These are phyloP conservation scores for Suillus subluteus DNA, from an alignment of 768 basidiomycete genomes.

Conservation along the genomic window DNA sequence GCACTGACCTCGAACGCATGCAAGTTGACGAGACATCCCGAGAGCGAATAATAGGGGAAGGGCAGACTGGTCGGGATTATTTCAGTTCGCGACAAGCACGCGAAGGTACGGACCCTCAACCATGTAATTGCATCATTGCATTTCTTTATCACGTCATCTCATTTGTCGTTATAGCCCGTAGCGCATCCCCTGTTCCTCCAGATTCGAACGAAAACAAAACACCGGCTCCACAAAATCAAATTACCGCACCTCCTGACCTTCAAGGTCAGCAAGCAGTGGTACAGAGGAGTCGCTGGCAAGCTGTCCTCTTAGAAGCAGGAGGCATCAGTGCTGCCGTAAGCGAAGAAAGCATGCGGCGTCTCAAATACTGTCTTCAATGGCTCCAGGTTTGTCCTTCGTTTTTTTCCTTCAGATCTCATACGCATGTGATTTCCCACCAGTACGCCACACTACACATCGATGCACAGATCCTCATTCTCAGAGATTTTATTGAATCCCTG, in stretches of 20 bases:
- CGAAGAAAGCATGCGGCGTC: conserved; percentile 86
- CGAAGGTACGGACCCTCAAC: conserved; percentile 1
- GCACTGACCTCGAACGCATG: conserved; percentile 32
- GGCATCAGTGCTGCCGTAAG: conserved; percentile 87
- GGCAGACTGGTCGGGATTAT: conserved; percentile 13
- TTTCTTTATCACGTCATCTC: conserved; percentile 9
- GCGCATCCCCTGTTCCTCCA: neutral
- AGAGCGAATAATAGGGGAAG: neutral
- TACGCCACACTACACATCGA: conserved; percentile 89
- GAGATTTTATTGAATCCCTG: conserved; percentile 78
- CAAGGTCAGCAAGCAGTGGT: conserved; percentile 56
- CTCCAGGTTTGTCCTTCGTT: conserved; percentile 60
- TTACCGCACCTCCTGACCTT: conserved; percentile 18
- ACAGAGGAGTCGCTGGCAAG: conserved; percentile 83
- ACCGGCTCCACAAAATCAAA: conserved; percentile 27
- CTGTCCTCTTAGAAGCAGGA: conserved; percentile 82
- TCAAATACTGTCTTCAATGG: conserved; percentile 89
- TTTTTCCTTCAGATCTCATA: neutral
- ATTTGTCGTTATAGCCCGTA: conserved; percentile 13
- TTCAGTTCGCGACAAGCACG: conserved; percentile 1
- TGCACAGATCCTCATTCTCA: conserved; percentile 81
- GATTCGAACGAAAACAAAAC: conserved; percentile 22
- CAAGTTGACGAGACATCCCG: conserved; percentile 23
- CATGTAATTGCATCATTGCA: conserved; percentile 15
- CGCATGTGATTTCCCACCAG: conserved; percentile 40